Evolutionary conservation across 2,329 filamentous ascomycete genomes (phyloP).

Genomic region (Pseudogymnoascus sp.): DNA sequence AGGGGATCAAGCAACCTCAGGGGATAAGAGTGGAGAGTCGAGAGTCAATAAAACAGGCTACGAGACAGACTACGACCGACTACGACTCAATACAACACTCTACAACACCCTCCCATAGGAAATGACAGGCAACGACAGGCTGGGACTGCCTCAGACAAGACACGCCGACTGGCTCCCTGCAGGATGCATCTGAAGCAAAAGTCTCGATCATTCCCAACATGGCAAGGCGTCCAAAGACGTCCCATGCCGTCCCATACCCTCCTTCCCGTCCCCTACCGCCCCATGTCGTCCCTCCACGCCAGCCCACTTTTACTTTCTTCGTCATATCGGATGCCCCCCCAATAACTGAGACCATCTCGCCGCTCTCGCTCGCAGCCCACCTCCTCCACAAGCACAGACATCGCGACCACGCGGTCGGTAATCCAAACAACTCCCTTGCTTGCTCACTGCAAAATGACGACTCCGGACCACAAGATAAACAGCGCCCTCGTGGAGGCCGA

Average conservation of each 20-base stretch:
- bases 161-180: neutral
- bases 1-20: neutral
- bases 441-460: neutral
- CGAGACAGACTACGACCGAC: neutral
- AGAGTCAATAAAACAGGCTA: neutral
- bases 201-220: neutral
- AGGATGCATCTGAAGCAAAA: neutral
- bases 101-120: neutral
- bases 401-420: neutral
- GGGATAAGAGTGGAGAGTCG: neutral
- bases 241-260: neutral
- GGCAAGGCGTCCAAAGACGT: neutral
- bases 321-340: neutral
- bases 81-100: neutral
- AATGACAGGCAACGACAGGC: neutral
- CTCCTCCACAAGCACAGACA: neutral
- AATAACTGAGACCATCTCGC: neutral
- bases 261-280: neutral
- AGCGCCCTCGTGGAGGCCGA: constrained; percentile 10
- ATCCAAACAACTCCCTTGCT: neutral
- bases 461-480: neutral
- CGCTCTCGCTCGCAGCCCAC: neutral
- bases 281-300: neutral
- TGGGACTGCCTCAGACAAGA: neutral
- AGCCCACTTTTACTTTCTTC: neutral